These are phyloP conservation scores for Coccomyxa sp. DNA, from an alignment of 139 green algal genomes.

Conservation along the genomic window DNA sequence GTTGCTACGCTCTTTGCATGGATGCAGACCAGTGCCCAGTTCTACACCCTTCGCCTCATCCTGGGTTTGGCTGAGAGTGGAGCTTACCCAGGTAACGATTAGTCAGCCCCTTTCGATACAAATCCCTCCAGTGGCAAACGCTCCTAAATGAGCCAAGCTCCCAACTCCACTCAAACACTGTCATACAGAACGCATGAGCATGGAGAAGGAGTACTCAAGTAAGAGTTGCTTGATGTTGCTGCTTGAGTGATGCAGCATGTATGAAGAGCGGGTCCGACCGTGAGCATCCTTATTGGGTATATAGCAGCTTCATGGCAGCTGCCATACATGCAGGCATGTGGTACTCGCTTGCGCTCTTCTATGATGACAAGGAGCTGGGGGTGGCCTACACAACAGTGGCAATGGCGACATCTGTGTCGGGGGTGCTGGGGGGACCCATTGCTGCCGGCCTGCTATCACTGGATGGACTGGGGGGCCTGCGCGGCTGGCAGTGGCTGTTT, in stretches of 20 bases:
- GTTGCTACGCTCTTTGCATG: slow-evolving; percentile 13
- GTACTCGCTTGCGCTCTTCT: slow-evolving; percentile 24
- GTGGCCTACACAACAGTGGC: slow-evolving; percentile 16
- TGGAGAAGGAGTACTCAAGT: background rate
- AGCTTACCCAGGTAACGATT: slow-evolving; percentile 13
- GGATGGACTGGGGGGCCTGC: slow-evolving; percentile 52
- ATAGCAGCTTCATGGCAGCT: background rate
- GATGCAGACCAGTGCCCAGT: slow-evolving; percentile 9
- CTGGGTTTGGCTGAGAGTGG: slow-evolving; percentile 18
- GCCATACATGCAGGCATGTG: slow-evolving; percentile 12
- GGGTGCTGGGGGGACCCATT: slow-evolving; percentile 49
- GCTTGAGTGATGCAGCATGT: background rate
- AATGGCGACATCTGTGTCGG: slow-evolving; percentile 8
- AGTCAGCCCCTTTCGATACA: background rate
- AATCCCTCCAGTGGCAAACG: background rate
- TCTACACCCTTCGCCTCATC: slow-evolving; percentile 21
- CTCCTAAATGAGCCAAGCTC: background rate
- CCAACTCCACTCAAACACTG: background rate
- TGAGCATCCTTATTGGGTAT: background rate
- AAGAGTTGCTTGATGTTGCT: background rate
- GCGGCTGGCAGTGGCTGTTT: slow-evolving; percentile 58
- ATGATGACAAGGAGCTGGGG: slow-evolving; percentile 6
- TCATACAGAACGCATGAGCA: background rate
- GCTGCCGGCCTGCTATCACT: slow-evolving; percentile 60
- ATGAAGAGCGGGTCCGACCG: background rate